phyloP scores from a whole-genome alignment of 768 basidiomycete species.

The Hygrocybe coccinea region DNA sequence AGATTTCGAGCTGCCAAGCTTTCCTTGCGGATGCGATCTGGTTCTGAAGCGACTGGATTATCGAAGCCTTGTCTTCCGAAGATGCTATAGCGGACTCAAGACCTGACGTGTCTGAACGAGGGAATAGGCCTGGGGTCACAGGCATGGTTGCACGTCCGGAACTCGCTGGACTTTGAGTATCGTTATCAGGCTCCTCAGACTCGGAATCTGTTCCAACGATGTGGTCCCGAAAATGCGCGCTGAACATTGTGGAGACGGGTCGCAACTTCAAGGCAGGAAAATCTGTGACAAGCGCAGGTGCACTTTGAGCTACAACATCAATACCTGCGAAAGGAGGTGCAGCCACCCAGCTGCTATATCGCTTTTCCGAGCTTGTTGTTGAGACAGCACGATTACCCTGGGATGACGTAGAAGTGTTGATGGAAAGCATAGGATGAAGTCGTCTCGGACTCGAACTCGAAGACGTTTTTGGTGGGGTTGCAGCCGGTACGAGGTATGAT shows the following conservation, averaged over 20 bases:
- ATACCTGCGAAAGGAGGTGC: slow-evolving; percentile 10
- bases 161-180: slow-evolving; percentile 50
- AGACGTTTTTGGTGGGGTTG: slow-evolving; percentile 8
- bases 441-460: slow-evolving; percentile 33
- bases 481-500: not conserved
- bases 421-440: slow-evolving; percentile 38
- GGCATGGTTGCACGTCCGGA: slow-evolving; percentile 43
- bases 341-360: slow-evolving; percentile 24
- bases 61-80: slow-evolving; percentile 40
- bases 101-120: slow-evolving; percentile 9
- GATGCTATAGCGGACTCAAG: slow-evolving; percentile 20
- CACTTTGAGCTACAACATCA: slow-evolving; percentile 40
- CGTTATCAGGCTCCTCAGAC: slow-evolving; percentile 39
- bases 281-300: slow-evolving; percentile 56
- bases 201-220: slow-evolving; percentile 33
- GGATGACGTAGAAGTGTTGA: slow-evolving; percentile 33
- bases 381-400: slow-evolving; percentile 17
- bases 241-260: slow-evolving; percentile 73
- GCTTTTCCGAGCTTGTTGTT: slow-evolving; percentile 18
- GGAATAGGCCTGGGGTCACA: slow-evolving; percentile 37
- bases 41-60: slow-evolving; percentile 54
- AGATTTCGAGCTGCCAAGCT: slow-evolving; percentile 67
- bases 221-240: slow-evolving; percentile 57
- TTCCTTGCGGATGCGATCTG: slow-evolving; percentile 54
- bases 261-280: slow-evolving; percentile 68